Evolutionary conservation across 192 early-diverging fungal genomes (phyloP).

Genomic region (Nowakowskiella sp.): DNA sequence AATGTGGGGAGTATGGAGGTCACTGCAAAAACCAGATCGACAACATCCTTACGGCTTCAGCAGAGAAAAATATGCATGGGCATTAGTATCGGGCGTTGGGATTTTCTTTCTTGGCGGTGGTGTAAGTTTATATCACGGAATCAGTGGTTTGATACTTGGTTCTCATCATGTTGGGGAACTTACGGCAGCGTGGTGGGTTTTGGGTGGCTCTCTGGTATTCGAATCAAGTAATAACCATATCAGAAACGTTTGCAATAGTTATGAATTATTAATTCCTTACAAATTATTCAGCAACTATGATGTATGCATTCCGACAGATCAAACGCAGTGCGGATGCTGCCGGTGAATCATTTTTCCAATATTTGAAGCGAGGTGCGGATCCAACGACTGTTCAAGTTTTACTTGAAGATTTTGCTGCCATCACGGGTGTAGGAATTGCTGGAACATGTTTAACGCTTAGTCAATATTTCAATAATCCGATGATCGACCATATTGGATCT

Average conservation of each 20-base stretch:
- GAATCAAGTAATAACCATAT: slow-evolving; percentile 27
- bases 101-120: slow-evolving; percentile 52
- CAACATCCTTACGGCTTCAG: slow-evolving; percentile 51
- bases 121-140: slow-evolving; percentile 46
- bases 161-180: slow-evolving; percentile 32
- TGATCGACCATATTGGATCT: slow-evolving; percentile 42
- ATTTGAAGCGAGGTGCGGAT: slow-evolving; percentile 38
- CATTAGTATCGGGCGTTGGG: slow-evolving; percentile 41
- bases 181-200: slow-evolving; percentile 27
- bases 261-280: not conserved
- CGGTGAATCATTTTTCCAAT: slow-evolving; percentile 26
- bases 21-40: slow-evolving; percentile 32
- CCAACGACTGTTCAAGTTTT: slow-evolving; percentile 53
- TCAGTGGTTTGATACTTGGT: slow-evolving; percentile 33
- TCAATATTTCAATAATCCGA: slow-evolving; percentile 26
- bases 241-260: slow-evolving; percentile 1
- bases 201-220: slow-evolving; percentile 37
- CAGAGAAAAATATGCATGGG: slow-evolving; percentile 49
- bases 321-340: slow-evolving; percentile 22
- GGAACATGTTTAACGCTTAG: slow-evolving; percentile 32
- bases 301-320: slow-evolving; percentile 38
- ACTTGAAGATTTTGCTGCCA: slow-evolving; percentile 39
- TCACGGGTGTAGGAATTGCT: slow-evolving; percentile 43
- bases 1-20: slow-evolving; percentile 33
- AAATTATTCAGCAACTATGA: slow-evolving; percentile 25